phyloP scores from a whole-genome alignment of 176 grass and related monocot genomes.

The Oryza glaberrima region DNA sequence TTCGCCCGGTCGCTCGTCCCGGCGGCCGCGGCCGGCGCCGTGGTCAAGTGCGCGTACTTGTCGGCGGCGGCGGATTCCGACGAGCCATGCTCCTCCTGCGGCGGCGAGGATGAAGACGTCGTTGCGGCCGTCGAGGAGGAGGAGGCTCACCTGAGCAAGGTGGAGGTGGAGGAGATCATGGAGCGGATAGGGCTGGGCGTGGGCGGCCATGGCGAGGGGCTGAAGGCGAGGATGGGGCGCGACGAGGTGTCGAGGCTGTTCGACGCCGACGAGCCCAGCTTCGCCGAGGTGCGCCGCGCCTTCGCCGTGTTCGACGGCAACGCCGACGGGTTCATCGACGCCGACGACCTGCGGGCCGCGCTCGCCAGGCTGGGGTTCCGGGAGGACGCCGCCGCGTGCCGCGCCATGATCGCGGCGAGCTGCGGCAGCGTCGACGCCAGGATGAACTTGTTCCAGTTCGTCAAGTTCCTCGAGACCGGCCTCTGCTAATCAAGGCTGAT shows the following conservation, averaged over 20 bases:
- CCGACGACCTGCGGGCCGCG: conserved; percentile 54
- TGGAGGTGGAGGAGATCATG: conserved; percentile 60
- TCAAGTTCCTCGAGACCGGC: conserved; percentile 52
- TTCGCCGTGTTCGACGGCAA: conserved; percentile 79
- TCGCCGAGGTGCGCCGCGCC: conserved; percentile 63
- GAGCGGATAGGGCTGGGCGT: conserved; percentile 23
- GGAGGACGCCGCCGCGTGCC: conserved; percentile 59
- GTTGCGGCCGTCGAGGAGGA: background rate
- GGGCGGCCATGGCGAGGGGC: conserved; percentile 12
- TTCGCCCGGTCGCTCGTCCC: conserved; percentile 36
- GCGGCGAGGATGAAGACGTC: background rate
- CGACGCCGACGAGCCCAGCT: conserved; percentile 77
- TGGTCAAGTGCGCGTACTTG: conserved; percentile 21
- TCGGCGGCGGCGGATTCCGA: background rate
- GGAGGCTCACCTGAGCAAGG: conserved; percentile 25
- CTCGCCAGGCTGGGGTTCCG: conserved; percentile 58
- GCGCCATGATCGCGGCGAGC: conserved; percentile 52
- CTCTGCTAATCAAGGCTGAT: background rate
- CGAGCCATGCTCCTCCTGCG: background rate
- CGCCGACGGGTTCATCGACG: conserved; percentile 75
- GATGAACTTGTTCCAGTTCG: conserved; percentile 67
- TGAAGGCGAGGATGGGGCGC: conserved; percentile 26
- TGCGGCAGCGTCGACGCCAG: conserved; percentile 17
- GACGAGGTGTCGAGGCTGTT: conserved; percentile 55
- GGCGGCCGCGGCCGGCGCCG: background rate